These are phyloP conservation scores for Komagataella kurtzmanii DNA, from an alignment of 805 yeast species.

Conservation along the genomic window DNA sequence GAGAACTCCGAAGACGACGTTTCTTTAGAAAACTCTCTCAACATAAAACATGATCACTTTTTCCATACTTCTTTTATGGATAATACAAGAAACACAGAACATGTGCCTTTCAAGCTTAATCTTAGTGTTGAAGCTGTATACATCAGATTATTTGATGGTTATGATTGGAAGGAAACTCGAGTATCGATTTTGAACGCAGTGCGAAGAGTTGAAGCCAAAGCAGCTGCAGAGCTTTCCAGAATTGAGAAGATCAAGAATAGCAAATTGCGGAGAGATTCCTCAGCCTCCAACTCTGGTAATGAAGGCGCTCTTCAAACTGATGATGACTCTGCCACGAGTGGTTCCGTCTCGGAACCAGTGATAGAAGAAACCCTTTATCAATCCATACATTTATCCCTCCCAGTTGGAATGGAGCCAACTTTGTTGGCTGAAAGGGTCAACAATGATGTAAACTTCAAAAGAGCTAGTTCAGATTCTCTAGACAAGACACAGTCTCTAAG, in stretches of 20 bases:
- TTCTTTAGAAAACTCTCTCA: not conserved
- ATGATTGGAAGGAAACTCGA: conserved; percentile 79
- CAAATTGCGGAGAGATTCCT: conserved; percentile 1
- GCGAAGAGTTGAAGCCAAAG: conserved; percentile 40
- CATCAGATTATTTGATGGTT: conserved; percentile 70
- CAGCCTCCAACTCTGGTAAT: conserved; percentile 1
- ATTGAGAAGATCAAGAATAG: not conserved
- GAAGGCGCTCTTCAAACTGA: conserved; percentile 7
- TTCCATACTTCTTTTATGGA: not conserved
- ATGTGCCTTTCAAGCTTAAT: conserved; percentile 5
- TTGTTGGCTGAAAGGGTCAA: conserved; percentile 41
- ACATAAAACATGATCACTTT: conserved; percentile 1
- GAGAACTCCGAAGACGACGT: conserved; percentile 6
- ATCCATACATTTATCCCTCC: conserved; percentile 61
- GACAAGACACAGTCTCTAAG: not conserved
- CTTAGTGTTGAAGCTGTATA: conserved; percentile 24
- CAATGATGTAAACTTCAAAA: conserved; percentile 17
- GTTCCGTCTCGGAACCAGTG: conserved; percentile 6
- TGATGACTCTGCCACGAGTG: conserved; percentile 11
- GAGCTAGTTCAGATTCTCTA: not conserved
- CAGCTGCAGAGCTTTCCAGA: conserved; percentile 12
- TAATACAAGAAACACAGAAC: not conserved
- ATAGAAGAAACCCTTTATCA: conserved; percentile 60
- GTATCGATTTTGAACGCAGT: conserved; percentile 53
- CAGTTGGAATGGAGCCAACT: conserved; percentile 31